Conservation (phyloP, 768 basidiomycete genomes). For the Russula griseocarnosa region DNA sequence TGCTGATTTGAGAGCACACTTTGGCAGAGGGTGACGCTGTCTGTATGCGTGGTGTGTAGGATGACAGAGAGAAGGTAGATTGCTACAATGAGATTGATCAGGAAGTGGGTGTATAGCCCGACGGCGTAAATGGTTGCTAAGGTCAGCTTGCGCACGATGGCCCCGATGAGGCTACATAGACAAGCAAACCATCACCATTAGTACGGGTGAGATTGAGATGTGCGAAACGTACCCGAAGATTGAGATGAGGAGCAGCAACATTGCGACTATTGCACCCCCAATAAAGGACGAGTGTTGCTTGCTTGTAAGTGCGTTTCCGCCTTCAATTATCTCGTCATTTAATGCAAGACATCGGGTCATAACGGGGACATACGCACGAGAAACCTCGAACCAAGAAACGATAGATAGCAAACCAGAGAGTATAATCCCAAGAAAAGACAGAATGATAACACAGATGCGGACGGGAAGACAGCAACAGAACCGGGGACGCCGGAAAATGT, state of each 20-base stretch:
- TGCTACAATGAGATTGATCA: constrained; percentile 51
- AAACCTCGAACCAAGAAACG: constrained; percentile 59
- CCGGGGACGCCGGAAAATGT: constrained; percentile 31
- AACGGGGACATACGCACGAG: constrained; percentile 42
- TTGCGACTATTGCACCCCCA: constrained; percentile 51
- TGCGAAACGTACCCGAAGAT: constrained; percentile 48
- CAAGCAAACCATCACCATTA: not conserved
- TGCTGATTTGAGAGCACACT: constrained; percentile 41
- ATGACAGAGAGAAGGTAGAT: constrained; percentile 50
- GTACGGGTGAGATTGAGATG: constrained; percentile 2
- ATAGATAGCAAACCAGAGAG: constrained; percentile 52
- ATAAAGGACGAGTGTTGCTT: constrained; percentile 43
- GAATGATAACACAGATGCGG: constrained; percentile 53
- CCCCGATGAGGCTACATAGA: constrained; percentile 53
- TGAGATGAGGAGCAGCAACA: constrained; percentile 50
- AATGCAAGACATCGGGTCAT: constrained; percentile 29
- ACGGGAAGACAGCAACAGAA: constrained; percentile 66
- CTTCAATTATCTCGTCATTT: constrained; percentile 30
- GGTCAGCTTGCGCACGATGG: constrained; percentile 55
- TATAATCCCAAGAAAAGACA: constrained; percentile 51
- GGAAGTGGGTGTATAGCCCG: constrained; percentile 54
- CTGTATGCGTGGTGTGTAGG: constrained; percentile 43
- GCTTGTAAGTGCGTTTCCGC: constrained; percentile 28
- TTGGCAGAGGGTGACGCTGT: constrained; percentile 46
- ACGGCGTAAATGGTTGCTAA: constrained; percentile 56